phyloP scores from a whole-genome alignment of 371 early-diverging fungal genomes.

The Mucor velutinosus region DNA sequence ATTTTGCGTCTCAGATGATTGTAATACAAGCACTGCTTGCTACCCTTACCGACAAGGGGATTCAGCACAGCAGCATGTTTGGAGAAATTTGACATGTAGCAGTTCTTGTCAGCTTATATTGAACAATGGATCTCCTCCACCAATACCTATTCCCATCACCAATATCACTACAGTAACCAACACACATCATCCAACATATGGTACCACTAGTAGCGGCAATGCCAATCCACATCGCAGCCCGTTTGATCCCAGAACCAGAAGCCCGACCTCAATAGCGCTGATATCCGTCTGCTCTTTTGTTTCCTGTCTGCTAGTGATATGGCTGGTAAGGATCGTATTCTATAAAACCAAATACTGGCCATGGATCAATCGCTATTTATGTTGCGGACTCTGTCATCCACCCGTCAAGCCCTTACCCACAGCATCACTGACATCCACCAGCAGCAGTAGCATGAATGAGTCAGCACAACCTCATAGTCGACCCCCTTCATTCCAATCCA shows the following conservation, averaged over 20 bases:
- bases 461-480: conserved; percentile 6
- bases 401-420: not conserved
- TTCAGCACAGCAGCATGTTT: conserved; percentile 18
- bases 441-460: not conserved
- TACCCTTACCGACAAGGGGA: conserved; percentile 34
- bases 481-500: conserved; percentile 36
- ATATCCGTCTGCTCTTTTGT: not conserved
- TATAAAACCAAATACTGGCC: conserved; percentile 10
- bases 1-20: conserved; percentile 22
- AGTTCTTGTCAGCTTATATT: conserved; percentile 20
- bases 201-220: not conserved
- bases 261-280: conserved; percentile 1
- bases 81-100: conserved; percentile 38
- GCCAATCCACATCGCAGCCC: not conserved
- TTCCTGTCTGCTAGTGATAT: not conserved
- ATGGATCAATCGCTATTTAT: not conserved
- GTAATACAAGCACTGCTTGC: conserved; percentile 41
- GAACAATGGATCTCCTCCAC: not conserved
- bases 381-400: not conserved
- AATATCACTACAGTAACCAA: not conserved
- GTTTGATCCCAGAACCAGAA: conserved; percentile 1
- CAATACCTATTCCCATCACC: not conserved
- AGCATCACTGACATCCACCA: not conserved
- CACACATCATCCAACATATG: not conserved
- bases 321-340: not conserved